Conservation (phyloP, 1,284 basidiomycete genomes). For the Veloboletus limbatus region DNA sequence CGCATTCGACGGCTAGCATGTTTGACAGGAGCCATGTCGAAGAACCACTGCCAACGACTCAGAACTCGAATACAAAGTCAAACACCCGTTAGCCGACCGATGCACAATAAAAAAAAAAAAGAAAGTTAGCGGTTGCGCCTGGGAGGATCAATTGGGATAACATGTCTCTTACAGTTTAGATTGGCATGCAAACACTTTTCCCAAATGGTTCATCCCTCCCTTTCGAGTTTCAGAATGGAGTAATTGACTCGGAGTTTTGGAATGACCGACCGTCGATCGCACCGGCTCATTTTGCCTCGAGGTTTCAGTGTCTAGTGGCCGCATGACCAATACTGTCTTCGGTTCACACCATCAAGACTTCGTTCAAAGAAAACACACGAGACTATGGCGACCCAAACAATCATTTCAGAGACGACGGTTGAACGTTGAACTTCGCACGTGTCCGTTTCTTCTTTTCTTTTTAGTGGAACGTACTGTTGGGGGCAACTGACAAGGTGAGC, state of each 20-base stretch:
- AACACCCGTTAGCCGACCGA: constrained; percentile 1
- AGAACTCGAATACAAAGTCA: constrained; percentile 44
- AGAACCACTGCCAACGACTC: constrained; percentile 53
- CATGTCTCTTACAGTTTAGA: not conserved
- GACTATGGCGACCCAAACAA: no score
- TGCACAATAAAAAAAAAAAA: not conserved
- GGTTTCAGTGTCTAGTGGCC: no score
- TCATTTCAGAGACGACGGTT: no score
- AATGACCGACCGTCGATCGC: not conserved
- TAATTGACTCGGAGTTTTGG: not conserved
- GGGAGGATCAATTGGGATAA: not conserved
- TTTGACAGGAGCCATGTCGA: constrained; percentile 46
- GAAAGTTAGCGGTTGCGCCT: not conserved
- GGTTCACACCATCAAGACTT: no score
- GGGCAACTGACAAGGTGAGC: no score
- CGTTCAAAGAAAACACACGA: no score
- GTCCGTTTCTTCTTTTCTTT: no score
- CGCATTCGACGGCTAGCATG: no score
- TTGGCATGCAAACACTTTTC: not conserved
- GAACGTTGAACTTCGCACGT: no score
- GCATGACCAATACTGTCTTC: constrained; percentile 1
- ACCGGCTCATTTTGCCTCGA: no score
- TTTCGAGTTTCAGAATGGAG: constrained; percentile 1
- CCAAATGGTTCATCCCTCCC: constrained; percentile 1
- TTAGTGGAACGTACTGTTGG: no score